Percentiles rank a stretch among this genome's conserved stretches.
Evolutionary conservation across 169 alveolate genomes (phyloP).

Genomic region (Plasmodium malariae): DNA sequence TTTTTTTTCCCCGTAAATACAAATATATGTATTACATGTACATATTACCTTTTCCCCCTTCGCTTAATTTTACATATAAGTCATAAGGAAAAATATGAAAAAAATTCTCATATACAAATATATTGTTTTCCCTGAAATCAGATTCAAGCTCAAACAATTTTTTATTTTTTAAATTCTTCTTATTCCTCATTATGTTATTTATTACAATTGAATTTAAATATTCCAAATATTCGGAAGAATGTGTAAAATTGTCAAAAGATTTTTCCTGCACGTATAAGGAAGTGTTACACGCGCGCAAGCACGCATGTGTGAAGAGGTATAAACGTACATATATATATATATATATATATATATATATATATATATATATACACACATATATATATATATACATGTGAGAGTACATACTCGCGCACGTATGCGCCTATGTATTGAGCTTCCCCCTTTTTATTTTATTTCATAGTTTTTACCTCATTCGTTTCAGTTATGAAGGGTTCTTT

Average conservation of each 20-base stretch:
- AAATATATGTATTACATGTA: conserved; percentile 13
- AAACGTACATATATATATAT: too few species aligned
- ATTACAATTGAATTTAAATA: conserved; percentile 36
- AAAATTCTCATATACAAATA: conserved; percentile 42
- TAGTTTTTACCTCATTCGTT: conserved; percentile 10
- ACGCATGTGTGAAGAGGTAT: too few species aligned
- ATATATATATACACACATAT: background rate
- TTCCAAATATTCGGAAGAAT: conserved; percentile 17
- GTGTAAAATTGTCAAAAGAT: conserved; percentile 36
- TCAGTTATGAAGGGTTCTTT: conserved; percentile 23
- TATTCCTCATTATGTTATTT: conserved; percentile 70
- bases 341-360: conserved; percentile 1
- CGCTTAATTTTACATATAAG: conserved; percentile 16
- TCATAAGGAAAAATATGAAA: conserved; percentile 60
- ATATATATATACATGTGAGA: background rate
- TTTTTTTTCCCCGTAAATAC: background rate
- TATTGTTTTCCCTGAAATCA: conserved; percentile 12
- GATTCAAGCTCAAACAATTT: conserved; percentile 33
- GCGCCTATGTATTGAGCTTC: background rate
- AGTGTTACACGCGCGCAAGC: background rate
- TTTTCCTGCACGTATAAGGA: conserved; percentile 21
- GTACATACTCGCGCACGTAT: background rate
- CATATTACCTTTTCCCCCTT: conserved; percentile 19
- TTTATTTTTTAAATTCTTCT: conserved; percentile 32
- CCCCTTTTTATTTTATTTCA: background rate